Evolutionary conservation across 2,329 filamentous ascomycete species (phyloP).

Genomic region (Spiromastix sp.): DNA sequence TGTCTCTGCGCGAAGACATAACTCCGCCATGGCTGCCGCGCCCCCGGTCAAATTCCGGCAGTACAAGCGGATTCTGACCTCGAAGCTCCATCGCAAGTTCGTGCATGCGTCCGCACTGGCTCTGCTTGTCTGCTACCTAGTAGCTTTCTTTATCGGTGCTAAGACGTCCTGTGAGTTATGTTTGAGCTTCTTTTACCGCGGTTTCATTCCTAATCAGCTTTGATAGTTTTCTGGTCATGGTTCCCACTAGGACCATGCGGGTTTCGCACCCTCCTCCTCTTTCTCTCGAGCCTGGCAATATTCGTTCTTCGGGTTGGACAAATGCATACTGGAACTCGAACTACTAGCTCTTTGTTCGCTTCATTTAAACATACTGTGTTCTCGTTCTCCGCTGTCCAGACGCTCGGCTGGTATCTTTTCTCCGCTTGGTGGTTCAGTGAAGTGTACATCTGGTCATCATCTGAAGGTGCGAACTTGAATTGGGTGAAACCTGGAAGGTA

Average conservation of each 20-base stretch:
- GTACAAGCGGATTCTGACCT: slow-evolving; percentile 87
- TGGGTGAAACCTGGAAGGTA: slow-evolving; percentile 62
- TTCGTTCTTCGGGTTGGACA: slow-evolving; percentile 80
- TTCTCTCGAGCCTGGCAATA: slow-evolving; percentile 63
- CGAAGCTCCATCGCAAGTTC: slow-evolving; percentile 78
- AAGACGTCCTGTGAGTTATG: slow-evolving; percentile 58
- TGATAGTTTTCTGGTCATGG: slow-evolving; percentile 70
- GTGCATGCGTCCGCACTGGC: slow-evolving; percentile 63
- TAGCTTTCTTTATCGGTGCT: slow-evolving; percentile 59
- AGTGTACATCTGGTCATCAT: slow-evolving; percentile 65
- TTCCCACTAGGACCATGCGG: slow-evolving; percentile 70
- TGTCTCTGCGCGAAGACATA: no score
- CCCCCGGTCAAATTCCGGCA: slow-evolving; percentile 25
- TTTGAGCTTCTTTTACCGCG: not conserved
- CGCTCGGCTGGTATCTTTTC: slow-evolving; percentile 62
- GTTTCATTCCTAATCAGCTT: not conserved
- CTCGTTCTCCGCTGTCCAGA: slow-evolving; percentile 54
- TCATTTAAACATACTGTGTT: slow-evolving; percentile 51
- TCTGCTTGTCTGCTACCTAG: slow-evolving; percentile 60
- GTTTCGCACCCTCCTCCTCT: slow-evolving; percentile 63
- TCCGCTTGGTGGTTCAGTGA: slow-evolving; percentile 74
- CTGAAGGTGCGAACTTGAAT: slow-evolving; percentile 50
- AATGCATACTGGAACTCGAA: slow-evolving; percentile 64
- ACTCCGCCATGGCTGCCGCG: slow-evolving; percentile 23
- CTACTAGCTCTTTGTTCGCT: slow-evolving; percentile 56